phyloP scores from a whole-genome alignment of 257 asterid genomes.

The Primulina eburnea region DNA sequence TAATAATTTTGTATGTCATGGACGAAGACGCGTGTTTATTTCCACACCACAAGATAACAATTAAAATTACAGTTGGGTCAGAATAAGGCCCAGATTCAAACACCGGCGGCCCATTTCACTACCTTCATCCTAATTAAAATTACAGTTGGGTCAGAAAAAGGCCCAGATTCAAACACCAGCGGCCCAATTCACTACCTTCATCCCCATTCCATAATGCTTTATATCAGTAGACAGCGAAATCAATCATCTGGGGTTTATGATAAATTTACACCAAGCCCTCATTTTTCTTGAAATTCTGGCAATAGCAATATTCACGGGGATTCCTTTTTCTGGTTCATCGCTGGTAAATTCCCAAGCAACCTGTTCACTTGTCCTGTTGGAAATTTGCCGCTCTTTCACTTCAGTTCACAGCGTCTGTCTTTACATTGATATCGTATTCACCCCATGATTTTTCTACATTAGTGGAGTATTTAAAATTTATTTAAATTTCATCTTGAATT shows the following conservation, averaged over 20 bases:
- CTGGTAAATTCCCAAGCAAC: not conserved
- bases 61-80: not conserved
- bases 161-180: not conserved
- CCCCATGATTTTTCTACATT: not conserved
- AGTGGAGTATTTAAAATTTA: not conserved
- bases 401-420: not conserved
- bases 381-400: not conserved
- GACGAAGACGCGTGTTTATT: too few relatives aligned
- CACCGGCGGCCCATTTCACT: not conserved
- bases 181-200: not conserved
- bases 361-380: not conserved
- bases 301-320: not conserved
- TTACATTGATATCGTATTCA: not conserved
- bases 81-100: not conserved
- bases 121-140: not conserved
- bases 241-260: not conserved
- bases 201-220: not conserved
- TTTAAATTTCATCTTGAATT: slow-evolving; percentile 5
- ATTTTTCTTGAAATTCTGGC: not conserved
- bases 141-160: not conserved
- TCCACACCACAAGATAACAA: too few relatives aligned
- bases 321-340: not conserved
- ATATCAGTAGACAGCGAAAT: not conserved
- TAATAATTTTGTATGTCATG: too few relatives aligned
- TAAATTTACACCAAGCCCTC: not conserved